A percentile compares a stretch with the other conserved stretches of the same genome.
These are phyloP conservation scores for Saccharomyces kudriavzevii DNA, from an alignment of 805 yeast species.

Conservation along the genomic window DNA sequence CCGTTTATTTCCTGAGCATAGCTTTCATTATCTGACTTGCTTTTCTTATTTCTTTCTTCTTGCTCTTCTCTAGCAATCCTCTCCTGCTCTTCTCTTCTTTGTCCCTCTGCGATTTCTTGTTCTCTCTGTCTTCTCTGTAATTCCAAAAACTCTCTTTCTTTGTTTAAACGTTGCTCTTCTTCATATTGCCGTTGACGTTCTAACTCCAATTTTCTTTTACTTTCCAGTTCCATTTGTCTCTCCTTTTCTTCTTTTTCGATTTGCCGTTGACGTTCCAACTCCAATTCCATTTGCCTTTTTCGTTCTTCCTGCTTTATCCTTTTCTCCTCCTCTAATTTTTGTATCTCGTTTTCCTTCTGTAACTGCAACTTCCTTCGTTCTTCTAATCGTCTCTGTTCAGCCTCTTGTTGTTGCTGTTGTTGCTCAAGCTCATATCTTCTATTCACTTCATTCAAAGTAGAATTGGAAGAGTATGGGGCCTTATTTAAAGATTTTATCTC, in stretches of 20 bases:
- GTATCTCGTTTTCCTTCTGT: slow-evolving; percentile 3
- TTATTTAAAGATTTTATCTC: slow-evolving; percentile 12
- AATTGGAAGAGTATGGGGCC: slow-evolving; percentile 19
- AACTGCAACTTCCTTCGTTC: slow-evolving; percentile 2
- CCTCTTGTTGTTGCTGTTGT: slow-evolving; percentile 3
- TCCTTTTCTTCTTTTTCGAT: not conserved
- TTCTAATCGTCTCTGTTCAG: slow-evolving; percentile 1
- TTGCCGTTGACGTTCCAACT: not conserved
- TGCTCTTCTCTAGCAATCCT: not conserved
- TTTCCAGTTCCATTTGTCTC: not conserved
- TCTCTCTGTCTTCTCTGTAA: not conserved
- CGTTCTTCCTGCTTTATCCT: not conserved
- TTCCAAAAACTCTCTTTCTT: not conserved
- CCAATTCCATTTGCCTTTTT: not conserved
- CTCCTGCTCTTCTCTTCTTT: not conserved
- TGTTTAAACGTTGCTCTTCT: slow-evolving; percentile 2
- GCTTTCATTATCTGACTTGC: not conserved
- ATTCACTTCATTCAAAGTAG: slow-evolving; percentile 17
- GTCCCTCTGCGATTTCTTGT: slow-evolving; percentile 3
- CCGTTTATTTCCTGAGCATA: not conserved
- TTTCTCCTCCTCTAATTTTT: not conserved
- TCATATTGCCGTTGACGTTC: slow-evolving; percentile 1
- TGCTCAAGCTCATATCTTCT: slow-evolving; percentile 5
- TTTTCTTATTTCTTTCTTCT: not conserved
- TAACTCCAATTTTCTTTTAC: not conserved